Evolutionary conservation across 495 filamentous ascomycete genomes (phyloP).

Genomic region (Penicillium mononematosum): DNA sequence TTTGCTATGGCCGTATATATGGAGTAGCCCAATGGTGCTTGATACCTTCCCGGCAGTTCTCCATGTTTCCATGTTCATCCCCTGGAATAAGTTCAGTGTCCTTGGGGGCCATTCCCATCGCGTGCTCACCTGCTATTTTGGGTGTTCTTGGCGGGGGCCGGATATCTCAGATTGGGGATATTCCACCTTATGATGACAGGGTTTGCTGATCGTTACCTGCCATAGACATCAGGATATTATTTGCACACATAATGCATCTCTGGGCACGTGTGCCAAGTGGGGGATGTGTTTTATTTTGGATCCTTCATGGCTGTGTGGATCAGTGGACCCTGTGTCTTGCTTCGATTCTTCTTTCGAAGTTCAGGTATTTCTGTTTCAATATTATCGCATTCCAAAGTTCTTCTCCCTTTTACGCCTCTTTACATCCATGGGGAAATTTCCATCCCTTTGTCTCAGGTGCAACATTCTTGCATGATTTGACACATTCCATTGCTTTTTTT

Average conservation of each 20-base stretch:
- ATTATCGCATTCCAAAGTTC: no score
- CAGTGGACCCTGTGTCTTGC: no score
- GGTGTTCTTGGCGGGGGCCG: not conserved
- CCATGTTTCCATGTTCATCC: no score
- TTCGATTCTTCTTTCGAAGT: no score
- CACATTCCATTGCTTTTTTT: not conserved
- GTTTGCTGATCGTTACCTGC: not conserved
- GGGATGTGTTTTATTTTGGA: not conserved
- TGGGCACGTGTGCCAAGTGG: not conserved
- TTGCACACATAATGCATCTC: not conserved
- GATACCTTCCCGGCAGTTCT: no score
- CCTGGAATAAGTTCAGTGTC: no score
- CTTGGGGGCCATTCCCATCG: not conserved
- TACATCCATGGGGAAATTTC: not conserved
- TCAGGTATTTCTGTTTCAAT: no score
- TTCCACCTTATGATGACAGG: not conserved
- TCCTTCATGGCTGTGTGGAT: not conserved
- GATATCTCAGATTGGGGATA: not conserved
- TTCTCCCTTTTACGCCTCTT: no score
- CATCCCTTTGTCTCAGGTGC: not conserved
- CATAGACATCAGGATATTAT: not conserved
- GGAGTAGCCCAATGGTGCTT: no score
- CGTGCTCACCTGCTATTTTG: slow-evolving; percentile 2
- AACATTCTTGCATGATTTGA: not conserved
- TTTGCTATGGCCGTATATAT: no score